Base-by-base conservation (phyloP, 176 grass and related monocot genomes). In the Puccinellia tenuiflora region DNA sequence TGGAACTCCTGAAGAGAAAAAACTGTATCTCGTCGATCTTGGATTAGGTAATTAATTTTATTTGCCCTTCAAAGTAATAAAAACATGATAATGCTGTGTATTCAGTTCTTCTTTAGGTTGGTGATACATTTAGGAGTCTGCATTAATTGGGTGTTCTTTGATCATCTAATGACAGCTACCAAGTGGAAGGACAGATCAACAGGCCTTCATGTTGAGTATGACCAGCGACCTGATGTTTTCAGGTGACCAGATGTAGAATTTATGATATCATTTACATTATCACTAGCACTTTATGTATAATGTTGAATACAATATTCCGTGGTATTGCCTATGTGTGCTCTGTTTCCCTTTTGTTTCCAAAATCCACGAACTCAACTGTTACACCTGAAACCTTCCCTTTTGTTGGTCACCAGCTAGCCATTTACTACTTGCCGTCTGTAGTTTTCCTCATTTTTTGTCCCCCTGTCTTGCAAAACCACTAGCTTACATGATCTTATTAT, bases 171-270 rank as follows among this genome's bases (percentile, higher is more conserved):
- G 47, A 55, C 86, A 99, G 97, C 97, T 61, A 94, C 91, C 1
- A 99, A 89, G 66, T 99, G 97, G 97, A 99, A 68, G 89, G 93
- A 99, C 55, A 81, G 42, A 86, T 40, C 83, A 33, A 90, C 91
- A 42, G 91, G 93, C n/a, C 45, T 68, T 26, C 97, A 99, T 52
- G 91, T 99, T 33, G 86, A 94, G n/a, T 99, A 99, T 81, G 97
- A 99, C 80, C 97, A 99, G 84, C 87, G 90, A 10, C 93, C 97
- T 79, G 97, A 99, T 84, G 93, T 99, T 87, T 99, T 96, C 91
- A 99, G 97, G 97, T 99, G 50, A 84, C 25, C 34, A 54, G 31
- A 90, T 80, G 51, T n/a, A 75, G 42, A 33, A 21, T 79, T 72
- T 62, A 76, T 77, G 29, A 81, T 61, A 70, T 59, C 52, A 65